These are phyloP conservation scores for Hypoxylon intermedium DNA, from an alignment of 495 filamentous ascomycete species.

Conservation along the genomic window DNA sequence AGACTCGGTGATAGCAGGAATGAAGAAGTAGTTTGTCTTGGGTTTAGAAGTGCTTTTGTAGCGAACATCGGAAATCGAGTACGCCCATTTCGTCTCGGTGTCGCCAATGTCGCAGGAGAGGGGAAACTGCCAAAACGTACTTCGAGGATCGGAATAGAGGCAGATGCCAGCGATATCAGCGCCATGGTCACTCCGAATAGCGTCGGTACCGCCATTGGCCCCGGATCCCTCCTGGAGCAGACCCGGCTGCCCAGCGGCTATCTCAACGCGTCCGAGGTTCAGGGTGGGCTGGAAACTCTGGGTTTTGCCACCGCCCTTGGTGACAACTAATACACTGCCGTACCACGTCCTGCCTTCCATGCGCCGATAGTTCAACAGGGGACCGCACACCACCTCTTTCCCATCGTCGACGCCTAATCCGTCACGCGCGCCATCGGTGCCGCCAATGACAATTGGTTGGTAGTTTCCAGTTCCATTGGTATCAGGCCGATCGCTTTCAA, in stretches of 20 bases:
- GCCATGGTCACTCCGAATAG: slow-evolving; percentile 40
- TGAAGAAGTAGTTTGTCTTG: slow-evolving; percentile 66
- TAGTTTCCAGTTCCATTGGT: slow-evolving; percentile 40
- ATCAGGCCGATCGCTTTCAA: slow-evolving; percentile 43
- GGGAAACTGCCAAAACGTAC: slow-evolving; percentile 83
- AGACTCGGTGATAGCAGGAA: slow-evolving; percentile 78
- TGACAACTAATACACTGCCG: slow-evolving; percentile 84
- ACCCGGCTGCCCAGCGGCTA: slow-evolving; percentile 21
- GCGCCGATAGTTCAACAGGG: slow-evolving; percentile 82
- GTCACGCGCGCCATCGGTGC: slow-evolving; percentile 39
- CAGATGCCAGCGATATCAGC: slow-evolving; percentile 56
- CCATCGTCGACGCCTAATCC: slow-evolving; percentile 42
- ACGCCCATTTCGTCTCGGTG: slow-evolving; percentile 66
- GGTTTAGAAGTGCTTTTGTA: slow-evolving; percentile 54
- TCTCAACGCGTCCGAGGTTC: slow-evolving; percentile 38
- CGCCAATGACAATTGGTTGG: slow-evolving; percentile 52
- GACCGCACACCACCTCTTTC: slow-evolving; percentile 76
- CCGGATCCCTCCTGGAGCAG: slow-evolving; percentile 15
- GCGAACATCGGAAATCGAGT: slow-evolving; percentile 59
- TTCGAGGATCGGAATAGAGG: slow-evolving; percentile 78
- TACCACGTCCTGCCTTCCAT: slow-evolving; percentile 80
- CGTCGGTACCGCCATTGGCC: slow-evolving; percentile 29
- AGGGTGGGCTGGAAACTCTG: slow-evolving; percentile 44
- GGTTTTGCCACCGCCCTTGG: slow-evolving; percentile 65
- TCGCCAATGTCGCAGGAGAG: slow-evolving; percentile 64